phyloP scores from a whole-genome alignment of 768 basidiomycete species.

The Suillus ampliporus region DNA sequence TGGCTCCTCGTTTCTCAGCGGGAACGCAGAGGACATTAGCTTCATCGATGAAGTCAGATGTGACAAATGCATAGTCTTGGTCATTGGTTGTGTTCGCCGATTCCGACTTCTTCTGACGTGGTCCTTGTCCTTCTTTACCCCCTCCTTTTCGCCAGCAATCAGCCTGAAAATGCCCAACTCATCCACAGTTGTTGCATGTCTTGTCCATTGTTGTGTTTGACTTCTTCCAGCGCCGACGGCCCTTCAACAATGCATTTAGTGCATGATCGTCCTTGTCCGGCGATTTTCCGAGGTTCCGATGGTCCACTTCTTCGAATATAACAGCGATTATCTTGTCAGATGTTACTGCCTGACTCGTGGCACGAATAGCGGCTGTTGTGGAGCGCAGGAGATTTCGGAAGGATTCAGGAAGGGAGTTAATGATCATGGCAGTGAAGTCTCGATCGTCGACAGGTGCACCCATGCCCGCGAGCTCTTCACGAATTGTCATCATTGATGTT shows the following conservation, averaged over 20 bases:
- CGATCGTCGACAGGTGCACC: constrained; percentile 7
- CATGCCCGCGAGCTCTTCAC: constrained; percentile 12
- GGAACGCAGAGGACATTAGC: neutral
- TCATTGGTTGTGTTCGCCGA: neutral
- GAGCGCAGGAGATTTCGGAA: neutral
- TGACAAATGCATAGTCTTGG: neutral
- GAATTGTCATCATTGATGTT: constrained; percentile 1
- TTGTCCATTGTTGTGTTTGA: neutral
- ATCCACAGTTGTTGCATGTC: constrained; percentile 37
- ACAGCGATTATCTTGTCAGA: neutral
- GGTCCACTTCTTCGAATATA: constrained; percentile 9
- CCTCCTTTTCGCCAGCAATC: constrained; percentile 42
- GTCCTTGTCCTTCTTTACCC: constrained; percentile 44
- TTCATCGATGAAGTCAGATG: neutral
- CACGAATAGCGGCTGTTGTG: constrained; percentile 6
- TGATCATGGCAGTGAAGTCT: constrained; percentile 16
- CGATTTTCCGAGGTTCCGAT: neutral
- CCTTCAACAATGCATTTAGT: neutral
- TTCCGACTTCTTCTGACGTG: constrained; percentile 27
- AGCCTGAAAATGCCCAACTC: constrained; percentile 28
- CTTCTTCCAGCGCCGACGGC: neutral
- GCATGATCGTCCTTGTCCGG: neutral
- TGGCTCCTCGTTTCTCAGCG: neutral
- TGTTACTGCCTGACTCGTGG: neutral
- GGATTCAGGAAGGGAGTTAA: constrained; percentile 9